Conservation (phyloP, 1,284 basidiomycete genomes). For the Fomes fomentarius region DNA sequence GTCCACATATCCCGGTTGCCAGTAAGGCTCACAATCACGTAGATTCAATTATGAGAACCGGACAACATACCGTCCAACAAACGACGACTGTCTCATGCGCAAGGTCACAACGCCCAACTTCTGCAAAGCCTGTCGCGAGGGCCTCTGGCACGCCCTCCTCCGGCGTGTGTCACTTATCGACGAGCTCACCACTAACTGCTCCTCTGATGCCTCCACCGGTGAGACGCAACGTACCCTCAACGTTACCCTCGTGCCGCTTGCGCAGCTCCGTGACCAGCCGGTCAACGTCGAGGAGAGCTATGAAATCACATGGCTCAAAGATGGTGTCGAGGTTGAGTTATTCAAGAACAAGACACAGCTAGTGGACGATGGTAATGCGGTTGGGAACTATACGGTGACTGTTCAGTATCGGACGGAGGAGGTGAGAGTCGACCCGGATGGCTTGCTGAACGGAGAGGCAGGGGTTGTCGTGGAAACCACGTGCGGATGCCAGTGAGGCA, state of each 20-base stretch:
- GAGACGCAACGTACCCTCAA: slow-evolving; percentile 40
- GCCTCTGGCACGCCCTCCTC: slow-evolving; percentile 70
- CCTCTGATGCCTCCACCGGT: slow-evolving; percentile 26
- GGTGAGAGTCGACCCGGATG: slow-evolving; percentile 50
- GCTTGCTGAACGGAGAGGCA: slow-evolving; percentile 25
- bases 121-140: slow-evolving; percentile 77
- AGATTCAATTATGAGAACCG: slow-evolving; percentile 63
- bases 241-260: slow-evolving; percentile 59
- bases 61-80: slow-evolving; percentile 76
- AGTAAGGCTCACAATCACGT: no score
- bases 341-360: slow-evolving; percentile 54
- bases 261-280: slow-evolving; percentile 50
- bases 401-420: slow-evolving; percentile 61
- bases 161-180: slow-evolving; percentile 65
- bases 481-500: no score
- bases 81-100: slow-evolving; percentile 87
- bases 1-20: not conserved
- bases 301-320: slow-evolving; percentile 54
- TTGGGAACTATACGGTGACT: slow-evolving; percentile 46
- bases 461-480: slow-evolving; percentile 16
- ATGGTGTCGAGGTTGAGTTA: slow-evolving; percentile 43
- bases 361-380: slow-evolving; percentile 34
- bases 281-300: slow-evolving; percentile 50
- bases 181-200: slow-evolving; percentile 42
- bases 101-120: slow-evolving; percentile 71